Evolutionary conservation across 1,284 basidiomycete species (phyloP), one percentile per base, ranked within the genome.

Genomic region (Ustilago lituana): DNA sequence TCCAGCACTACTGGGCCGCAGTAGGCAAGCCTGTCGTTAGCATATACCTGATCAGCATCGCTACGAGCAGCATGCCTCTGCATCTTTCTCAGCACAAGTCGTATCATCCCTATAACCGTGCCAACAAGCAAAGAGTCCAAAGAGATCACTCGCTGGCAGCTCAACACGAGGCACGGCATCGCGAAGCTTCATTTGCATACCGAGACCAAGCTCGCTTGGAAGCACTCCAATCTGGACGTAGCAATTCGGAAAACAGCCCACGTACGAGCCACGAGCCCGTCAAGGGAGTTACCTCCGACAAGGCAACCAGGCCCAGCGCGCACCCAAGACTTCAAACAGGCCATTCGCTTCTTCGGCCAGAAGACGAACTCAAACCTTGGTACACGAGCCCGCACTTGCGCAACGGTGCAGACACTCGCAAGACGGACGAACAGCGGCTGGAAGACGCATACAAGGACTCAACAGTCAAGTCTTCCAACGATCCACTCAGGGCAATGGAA

Each of bases 301-400:
- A 17, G 10, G 6, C 4, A 23, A 12, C 9, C n/a, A 12, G 10
- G 2, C 6, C 14, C 20, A 31, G 11, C 20, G n/a, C 32, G 7
- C 33, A 29, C 5, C 32, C 26, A 6, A 54, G 29, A 23, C n/a
- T 40, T 23, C 31, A 12, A 10, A 27, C 52, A 5, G 49, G 61
- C 10, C 49, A 57, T 38, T 26, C 61, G 9, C 55, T 62, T n/a
- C 55, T 48, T 14, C 48, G 54, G 11, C 65, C 47, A 3, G 38
- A 55, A 19, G 56, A 60, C 51, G 77, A 80, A 46, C 56, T 77
- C 9, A 50, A 68, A 3, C 74, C 79, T 1, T 81, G 79, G 79
- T 80, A 78, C 32, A 53, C 55, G 12, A 56, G 20, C 11, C 19
- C 51, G 2, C 52, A 74, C 10, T 53, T 77, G 15, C 44, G 60